These are phyloP conservation scores for Acrodontium crateriforme DNA, from an alignment of 2,329 filamentous ascomycete genomes.

Conservation along the genomic window DNA sequence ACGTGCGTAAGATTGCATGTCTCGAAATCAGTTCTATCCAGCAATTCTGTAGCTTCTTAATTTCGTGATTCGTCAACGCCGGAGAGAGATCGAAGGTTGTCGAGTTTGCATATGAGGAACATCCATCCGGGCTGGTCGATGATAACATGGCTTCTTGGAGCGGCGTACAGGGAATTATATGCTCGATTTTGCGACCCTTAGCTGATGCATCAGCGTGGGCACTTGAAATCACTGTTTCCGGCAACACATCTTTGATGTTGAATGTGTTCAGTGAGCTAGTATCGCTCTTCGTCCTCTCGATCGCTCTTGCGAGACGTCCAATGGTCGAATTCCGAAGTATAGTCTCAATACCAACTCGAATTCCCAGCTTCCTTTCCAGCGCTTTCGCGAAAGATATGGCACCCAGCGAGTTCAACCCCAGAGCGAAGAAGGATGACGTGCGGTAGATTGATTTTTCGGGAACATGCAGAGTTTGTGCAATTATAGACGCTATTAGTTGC, in stretches of 20 bases:
- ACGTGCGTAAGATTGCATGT: conserved; percentile 66
- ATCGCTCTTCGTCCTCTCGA: too few species aligned
- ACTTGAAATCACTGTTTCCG: conserved; percentile 2
- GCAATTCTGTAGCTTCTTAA: conserved; percentile 37
- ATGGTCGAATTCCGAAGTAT: conserved; percentile 57
- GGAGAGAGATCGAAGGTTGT: conserved; percentile 48
- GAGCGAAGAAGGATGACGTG: conserved; percentile 59
- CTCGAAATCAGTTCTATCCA: conserved; percentile 52
- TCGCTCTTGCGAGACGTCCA: conserved; percentile 40
- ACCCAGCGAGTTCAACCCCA: conserved; percentile 73
- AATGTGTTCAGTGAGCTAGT: too few species aligned
- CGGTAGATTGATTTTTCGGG: conserved; percentile 37
- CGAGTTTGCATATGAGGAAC: conserved; percentile 56
- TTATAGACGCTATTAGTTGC: conserved; percentile 36
- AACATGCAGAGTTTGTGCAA: conserved; percentile 39
- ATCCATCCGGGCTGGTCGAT: conserved; percentile 30
- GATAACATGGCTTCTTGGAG: conserved; percentile 81
- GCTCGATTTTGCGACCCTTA: conserved; percentile 27
- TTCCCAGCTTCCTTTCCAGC: conserved; percentile 37
- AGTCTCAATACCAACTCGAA: conserved; percentile 48
- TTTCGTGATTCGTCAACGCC: too few species aligned
- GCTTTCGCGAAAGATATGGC: conserved; percentile 55
- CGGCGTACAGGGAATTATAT: conserved; percentile 67
- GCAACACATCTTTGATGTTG: background rate
- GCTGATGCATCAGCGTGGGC: conserved; percentile 2